Evolutionary conservation across 2,329 filamentous ascomycete genomes (phyloP).

Genomic region (Beauveria medogensis): DNA sequence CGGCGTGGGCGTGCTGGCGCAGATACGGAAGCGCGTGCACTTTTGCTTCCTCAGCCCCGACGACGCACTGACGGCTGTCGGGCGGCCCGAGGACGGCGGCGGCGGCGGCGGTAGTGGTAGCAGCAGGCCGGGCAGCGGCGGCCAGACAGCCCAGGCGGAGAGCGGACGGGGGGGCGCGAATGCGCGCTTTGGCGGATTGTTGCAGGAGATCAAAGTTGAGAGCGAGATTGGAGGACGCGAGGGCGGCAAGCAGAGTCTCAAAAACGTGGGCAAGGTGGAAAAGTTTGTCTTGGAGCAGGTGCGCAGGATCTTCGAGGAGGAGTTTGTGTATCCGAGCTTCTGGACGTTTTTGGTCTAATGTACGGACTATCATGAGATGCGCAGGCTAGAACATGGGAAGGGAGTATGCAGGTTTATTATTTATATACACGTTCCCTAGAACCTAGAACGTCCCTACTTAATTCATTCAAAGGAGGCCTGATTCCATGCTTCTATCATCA

Average conservation of each 20-base stretch:
- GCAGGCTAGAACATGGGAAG: neutral
- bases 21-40: conserved; percentile 81
- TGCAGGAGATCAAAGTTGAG: conserved; percentile 92
- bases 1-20: conserved; percentile 83
- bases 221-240: conserved; percentile 95
- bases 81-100: conserved; percentile 38
- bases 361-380: neutral
- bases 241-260: conserved; percentile 85
- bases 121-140: conserved; percentile 3
- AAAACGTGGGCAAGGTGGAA: conserved; percentile 98
- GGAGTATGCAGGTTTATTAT: neutral
- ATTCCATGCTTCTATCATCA: conserved; percentile 22
- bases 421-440: neutral
- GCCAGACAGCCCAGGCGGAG: conserved; percentile 15
- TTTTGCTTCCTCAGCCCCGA: conserved; percentile 93
- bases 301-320: conserved; percentile 92
- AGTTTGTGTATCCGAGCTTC: conserved; percentile 96
- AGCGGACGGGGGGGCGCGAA: conserved; percentile 17
- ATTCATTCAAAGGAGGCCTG: neutral
- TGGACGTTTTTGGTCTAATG: conserved; percentile 86
- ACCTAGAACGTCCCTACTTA: neutral
- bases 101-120: conserved; percentile 15
- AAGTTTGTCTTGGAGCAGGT: conserved; percentile 96
- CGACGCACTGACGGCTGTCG: conserved; percentile 70
- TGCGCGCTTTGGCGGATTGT: conserved; percentile 56